These are phyloP conservation scores for Chlorella sp. DNA, from an alignment of 139 green algal genomes.

Conservation along the genomic window DNA sequence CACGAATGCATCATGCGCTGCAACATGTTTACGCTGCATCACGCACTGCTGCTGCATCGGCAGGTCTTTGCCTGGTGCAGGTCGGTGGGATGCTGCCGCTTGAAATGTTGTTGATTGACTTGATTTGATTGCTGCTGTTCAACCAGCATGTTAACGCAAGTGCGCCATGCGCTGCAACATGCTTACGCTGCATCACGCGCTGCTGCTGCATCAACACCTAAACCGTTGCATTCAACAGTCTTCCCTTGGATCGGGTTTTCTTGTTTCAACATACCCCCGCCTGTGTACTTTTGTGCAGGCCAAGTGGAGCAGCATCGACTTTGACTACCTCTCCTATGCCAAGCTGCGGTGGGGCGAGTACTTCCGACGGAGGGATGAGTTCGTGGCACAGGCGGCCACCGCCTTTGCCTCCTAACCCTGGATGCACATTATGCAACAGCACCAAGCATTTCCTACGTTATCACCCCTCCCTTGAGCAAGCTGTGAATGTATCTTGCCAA, in stretches of 20 bases:
- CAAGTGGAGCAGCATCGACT: conserved; percentile 84
- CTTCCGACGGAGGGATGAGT: conserved; percentile 64
- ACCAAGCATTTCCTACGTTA: no score
- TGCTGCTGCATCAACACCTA: background rate
- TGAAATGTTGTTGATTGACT: background rate
- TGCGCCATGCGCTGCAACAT: no score
- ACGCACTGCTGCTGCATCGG: background rate
- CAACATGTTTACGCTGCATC: background rate
- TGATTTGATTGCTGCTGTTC: background rate
- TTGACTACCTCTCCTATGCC: conserved; percentile 89
- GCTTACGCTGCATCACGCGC: background rate
- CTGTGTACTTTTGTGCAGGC: no score
- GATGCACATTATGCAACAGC: no score
- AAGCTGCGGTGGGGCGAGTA: conserved; percentile 77
- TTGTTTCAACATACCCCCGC: no score
- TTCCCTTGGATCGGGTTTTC: no score
- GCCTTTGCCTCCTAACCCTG: background rate
- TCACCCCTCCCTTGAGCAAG: no score
- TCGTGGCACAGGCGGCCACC: conserved; percentile 44
- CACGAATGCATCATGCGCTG: background rate
- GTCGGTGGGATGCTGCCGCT: background rate
- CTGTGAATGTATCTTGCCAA: no score
- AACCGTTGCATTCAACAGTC: no score
- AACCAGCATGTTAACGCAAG: background rate
- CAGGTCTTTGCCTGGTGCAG: conserved; percentile 69